Conservation (phyloP, 176 grass and related monocot genomes). For the Raddia guianensis region DNA sequence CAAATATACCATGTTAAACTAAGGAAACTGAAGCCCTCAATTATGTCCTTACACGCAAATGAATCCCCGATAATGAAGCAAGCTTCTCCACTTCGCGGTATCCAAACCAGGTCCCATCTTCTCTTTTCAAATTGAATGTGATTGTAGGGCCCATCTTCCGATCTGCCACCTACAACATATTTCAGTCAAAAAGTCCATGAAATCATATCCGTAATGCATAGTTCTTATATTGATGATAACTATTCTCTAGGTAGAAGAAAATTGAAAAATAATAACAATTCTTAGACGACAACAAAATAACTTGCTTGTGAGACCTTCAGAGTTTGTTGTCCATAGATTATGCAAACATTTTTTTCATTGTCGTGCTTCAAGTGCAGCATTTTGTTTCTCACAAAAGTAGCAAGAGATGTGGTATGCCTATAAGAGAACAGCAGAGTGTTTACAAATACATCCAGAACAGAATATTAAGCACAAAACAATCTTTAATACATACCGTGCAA, state of each 20-base stretch:
- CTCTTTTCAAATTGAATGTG: constrained; percentile 99
- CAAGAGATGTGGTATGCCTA: constrained; percentile 78
- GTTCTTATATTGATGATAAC: neutral
- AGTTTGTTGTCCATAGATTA: constrained; percentile 64
- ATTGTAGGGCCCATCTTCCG: constrained; percentile 75
- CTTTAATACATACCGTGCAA: constrained; percentile 56
- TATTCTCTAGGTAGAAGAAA: constrained; percentile 28
- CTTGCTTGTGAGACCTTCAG: constrained; percentile 48
- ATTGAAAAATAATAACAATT: neutral
- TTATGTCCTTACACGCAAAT: constrained; percentile 76
- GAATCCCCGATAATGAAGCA: constrained; percentile 81
- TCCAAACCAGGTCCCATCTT: constrained; percentile 84
- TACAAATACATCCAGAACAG: constrained; percentile 6
- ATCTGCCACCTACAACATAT: constrained; percentile 49
- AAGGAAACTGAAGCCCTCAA: neutral
- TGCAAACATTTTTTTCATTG: constrained; percentile 72
- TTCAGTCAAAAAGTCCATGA: neutral
- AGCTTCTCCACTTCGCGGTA: constrained; percentile 89
- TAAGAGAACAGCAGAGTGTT: constrained; percentile 36
- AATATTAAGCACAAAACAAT: constrained; percentile 24
- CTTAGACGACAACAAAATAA: constrained; percentile 26
- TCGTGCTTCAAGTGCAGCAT: constrained; percentile 86
- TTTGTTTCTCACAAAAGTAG: constrained; percentile 68
- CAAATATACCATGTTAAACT: neutral
- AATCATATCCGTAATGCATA: constrained; percentile 25